phyloP scores from a whole-genome alignment of 75 land plant species.

The Pinus taeda region DNA sequence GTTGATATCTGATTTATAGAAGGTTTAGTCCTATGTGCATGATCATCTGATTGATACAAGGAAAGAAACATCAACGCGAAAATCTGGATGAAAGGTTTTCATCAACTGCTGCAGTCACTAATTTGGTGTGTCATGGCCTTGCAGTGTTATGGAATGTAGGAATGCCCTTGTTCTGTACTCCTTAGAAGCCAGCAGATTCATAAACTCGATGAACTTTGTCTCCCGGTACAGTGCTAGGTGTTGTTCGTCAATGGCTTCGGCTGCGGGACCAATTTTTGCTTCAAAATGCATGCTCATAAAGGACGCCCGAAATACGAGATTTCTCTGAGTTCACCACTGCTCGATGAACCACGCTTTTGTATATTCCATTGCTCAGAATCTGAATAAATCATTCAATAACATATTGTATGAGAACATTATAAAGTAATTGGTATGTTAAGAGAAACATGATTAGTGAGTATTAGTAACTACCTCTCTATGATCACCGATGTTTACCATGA shows the following conservation, averaged over 20 bases:
- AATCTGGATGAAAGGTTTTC: too few species aligned
- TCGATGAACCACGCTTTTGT: conserved; percentile 75
- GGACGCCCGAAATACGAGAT: conserved; percentile 57
- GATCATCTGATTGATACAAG: too few species aligned
- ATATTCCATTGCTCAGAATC: conserved; percentile 82
- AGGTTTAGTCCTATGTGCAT: too few species aligned
- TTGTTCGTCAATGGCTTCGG: conserved; percentile 36
- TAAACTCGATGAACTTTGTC: conserved; percentile 54
- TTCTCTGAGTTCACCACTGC: conserved; percentile 63
- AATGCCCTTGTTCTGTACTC: conserved; percentile 38
- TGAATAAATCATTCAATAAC: too few species aligned
- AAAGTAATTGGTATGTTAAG: not conserved
- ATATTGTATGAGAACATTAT: too few species aligned
- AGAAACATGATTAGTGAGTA: not conserved
- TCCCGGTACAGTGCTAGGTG: conserved; percentile 53
- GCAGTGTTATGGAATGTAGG: conserved; percentile 16
- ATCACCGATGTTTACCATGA: too few species aligned
- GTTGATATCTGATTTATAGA: too few species aligned
- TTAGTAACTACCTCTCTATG: too few species aligned
- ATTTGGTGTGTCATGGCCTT: too few species aligned
- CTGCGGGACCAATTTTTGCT: conserved; percentile 29
- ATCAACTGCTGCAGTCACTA: too few species aligned
- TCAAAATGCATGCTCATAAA: conserved; percentile 50
- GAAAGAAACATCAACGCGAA: too few species aligned
- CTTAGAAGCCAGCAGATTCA: conserved; percentile 29